Conservation (phyloP, 148 eudicot species). For the Fallopia convolvulus region DNA sequence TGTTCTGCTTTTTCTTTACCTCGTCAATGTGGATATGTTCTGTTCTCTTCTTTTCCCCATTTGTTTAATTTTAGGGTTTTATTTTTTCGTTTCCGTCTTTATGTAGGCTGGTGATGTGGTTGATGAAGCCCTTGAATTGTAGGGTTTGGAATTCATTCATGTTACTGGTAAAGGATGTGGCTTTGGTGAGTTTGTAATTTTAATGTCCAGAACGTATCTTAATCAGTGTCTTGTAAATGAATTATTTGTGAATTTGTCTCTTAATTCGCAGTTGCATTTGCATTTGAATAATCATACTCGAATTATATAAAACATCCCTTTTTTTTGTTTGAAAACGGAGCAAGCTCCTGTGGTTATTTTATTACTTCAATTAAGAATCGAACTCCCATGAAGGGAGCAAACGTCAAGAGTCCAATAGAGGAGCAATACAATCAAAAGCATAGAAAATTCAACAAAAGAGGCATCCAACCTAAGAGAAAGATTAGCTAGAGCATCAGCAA, state of each 20-base stretch:
- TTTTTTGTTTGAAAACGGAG: no score
- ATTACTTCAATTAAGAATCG: no score
- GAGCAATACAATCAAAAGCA: no score
- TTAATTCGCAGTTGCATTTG: neutral
- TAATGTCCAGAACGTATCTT: conserved; percentile 6
- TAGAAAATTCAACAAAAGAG: no score
- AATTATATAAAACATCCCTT: no score
- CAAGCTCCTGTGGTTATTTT: no score
- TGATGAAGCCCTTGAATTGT: conserved; percentile 18
- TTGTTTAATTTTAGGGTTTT: conserved; percentile 26
- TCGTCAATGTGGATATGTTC: conserved; percentile 15
- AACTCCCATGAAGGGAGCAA: no score
- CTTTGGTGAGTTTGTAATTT: conserved; percentile 10
- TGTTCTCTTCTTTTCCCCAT: neutral
- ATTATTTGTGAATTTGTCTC: conserved; percentile 5
- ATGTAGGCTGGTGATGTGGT: conserved; percentile 12
- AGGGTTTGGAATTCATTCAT: conserved; percentile 14
- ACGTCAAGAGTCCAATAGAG: no score
- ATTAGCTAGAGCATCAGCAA: no score
- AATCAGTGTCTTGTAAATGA: conserved; percentile 7
- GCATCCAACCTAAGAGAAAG: no score
- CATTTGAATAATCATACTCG: no score
- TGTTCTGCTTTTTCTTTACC: conserved; percentile 1
- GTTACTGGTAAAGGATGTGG: conserved; percentile 10
- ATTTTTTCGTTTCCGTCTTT: neutral